A percentile compares a stretch with the other conserved stretches of the same genome.
Evolutionary conservation across 345 rosid genomes (phyloP).

Genomic region (Heritiera littoralis): DNA sequence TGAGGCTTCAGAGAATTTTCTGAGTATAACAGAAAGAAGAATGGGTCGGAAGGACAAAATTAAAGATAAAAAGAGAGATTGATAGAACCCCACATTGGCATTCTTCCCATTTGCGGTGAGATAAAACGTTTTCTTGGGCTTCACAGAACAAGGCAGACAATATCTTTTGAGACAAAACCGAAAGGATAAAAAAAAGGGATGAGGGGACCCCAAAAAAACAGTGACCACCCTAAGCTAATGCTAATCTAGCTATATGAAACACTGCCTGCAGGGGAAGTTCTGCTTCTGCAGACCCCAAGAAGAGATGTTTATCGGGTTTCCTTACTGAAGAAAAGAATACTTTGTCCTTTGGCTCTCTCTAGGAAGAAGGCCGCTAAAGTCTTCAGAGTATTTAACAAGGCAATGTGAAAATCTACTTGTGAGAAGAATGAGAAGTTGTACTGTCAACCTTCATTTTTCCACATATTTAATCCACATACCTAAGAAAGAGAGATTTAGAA

Average conservation of each 20-base stretch:
- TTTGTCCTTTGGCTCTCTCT: slow-evolving; percentile 52
- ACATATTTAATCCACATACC: neutral
- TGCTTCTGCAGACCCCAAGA: slow-evolving; percentile 45
- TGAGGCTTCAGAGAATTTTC: slow-evolving; percentile 19
- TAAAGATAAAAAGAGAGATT: slow-evolving; percentile 29
- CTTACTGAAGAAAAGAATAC: slow-evolving; percentile 39
- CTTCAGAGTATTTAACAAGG: slow-evolving; percentile 21
- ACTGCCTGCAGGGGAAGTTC: slow-evolving; percentile 14
- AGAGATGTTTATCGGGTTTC: slow-evolving; percentile 37
- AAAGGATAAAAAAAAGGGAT: slow-evolving; percentile 31
- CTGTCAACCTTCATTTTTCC: neutral
- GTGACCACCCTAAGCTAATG: slow-evolving; percentile 10
- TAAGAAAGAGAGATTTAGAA: slow-evolving; percentile 3
- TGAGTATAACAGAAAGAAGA: slow-evolving; percentile 11
- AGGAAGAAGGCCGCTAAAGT: slow-evolving; percentile 33
- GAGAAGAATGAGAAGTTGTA: slow-evolving; percentile 37
- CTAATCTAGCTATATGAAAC: too few species aligned
- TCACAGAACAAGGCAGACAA: slow-evolving; percentile 39
- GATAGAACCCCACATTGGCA: slow-evolving; percentile 27
- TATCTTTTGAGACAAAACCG: slow-evolving; percentile 31
- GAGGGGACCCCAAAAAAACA: slow-evolving; percentile 27
- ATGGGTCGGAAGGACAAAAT: slow-evolving; percentile 3
- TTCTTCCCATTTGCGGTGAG: slow-evolving; percentile 24
- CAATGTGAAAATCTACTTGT: slow-evolving; percentile 29
- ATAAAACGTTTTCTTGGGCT: slow-evolving; percentile 28